A percentile compares a stretch with the other conserved stretches of the same genome.
Conservation (phyloP, 2,329 filamentous ascomycete genomes). For the Xylaria sp. region DNA sequence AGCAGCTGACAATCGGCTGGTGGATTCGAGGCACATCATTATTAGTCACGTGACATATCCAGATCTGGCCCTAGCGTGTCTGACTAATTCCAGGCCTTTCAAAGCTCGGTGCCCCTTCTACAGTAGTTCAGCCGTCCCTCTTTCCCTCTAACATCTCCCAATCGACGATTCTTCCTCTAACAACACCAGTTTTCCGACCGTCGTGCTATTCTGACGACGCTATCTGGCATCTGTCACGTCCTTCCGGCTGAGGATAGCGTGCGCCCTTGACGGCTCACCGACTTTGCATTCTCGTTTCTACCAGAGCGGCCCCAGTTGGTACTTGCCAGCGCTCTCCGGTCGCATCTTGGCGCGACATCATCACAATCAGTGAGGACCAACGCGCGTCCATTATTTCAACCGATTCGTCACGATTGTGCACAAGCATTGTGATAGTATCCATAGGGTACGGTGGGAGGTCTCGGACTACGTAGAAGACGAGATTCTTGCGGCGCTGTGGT, state of each 20-base stretch:
- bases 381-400: constrained; percentile 29
- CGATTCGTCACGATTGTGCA: constrained; percentile 30
- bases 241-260: neutral
- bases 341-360: constrained; percentile 15
- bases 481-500: constrained; percentile 36
- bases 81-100: constrained; percentile 30
- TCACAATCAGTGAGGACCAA: constrained; percentile 13
- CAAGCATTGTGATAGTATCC: constrained; percentile 33
- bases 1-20: no score
- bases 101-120: constrained; percentile 22
- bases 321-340: neutral
- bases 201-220: neutral
- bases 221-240: neutral
- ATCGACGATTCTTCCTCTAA: neutral
- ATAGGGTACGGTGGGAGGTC: constrained; percentile 39
- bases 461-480: constrained; percentile 38
- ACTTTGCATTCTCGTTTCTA: neutral
- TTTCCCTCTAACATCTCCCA: constrained; percentile 4
- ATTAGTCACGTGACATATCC: constrained; percentile 23
- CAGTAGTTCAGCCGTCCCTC: constrained; percentile 5
- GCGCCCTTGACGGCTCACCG: neutral
- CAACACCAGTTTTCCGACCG: neutral
- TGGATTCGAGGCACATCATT: no score
- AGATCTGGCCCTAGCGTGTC: constrained; percentile 16
- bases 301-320: neutral